These are phyloP conservation scores for Lactuca sativa DNA, from an alignment of 129 eudicot genomes.

Conservation along the genomic window DNA sequence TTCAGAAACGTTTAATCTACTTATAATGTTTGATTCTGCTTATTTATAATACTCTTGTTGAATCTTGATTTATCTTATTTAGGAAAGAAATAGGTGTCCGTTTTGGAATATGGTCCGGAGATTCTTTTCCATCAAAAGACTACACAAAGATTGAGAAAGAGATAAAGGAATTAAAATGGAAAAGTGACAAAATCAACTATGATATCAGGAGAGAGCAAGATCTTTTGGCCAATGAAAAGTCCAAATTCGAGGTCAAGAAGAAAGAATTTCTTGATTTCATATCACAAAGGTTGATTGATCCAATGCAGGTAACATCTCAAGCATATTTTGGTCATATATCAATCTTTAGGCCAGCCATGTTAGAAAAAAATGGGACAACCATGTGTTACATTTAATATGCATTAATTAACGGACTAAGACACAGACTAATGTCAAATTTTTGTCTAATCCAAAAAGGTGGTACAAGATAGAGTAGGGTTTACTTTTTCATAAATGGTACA, in stretches of 20 bases:
- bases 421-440: too few species aligned
- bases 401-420: too few species aligned
- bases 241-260: conserved; percentile 56
- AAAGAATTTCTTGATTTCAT: conserved; percentile 58
- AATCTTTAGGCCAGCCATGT: too few species aligned
- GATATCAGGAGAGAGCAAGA: conserved; percentile 63
- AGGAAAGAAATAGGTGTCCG: conserved; percentile 58
- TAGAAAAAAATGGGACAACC: neutral
- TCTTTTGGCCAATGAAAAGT: conserved; percentile 41
- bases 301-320: conserved; percentile 34
- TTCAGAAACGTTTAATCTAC: too few species aligned
- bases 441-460: too few species aligned
- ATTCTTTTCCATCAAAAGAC: neutral
- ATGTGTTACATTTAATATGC: neutral
- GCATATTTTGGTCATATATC: neutral
- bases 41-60: neutral
- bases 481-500: neutral
- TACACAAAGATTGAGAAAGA: conserved; percentile 39
- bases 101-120: conserved; percentile 46
- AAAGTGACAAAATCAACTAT: conserved; percentile 46
- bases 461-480: neutral
- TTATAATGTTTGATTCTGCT: neutral
- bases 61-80: conserved; percentile 10
- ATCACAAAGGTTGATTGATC: conserved; percentile 52
- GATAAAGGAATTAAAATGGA: conserved; percentile 59